Conservation (phyloP, 306 rosid genomes). For the Inga laurina region DNA sequence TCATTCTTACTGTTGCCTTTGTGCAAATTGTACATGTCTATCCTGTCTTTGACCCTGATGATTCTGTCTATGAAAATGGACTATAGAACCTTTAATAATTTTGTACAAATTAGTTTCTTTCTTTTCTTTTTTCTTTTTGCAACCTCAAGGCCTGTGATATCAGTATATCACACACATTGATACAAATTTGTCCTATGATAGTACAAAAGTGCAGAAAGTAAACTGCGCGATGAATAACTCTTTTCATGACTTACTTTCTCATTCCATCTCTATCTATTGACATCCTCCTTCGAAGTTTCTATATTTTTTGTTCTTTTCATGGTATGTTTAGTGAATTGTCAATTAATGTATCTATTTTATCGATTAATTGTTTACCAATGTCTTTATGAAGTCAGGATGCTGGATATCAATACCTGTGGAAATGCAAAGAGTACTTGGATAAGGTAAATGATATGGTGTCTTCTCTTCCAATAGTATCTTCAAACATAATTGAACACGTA, state of each 20-base stretch:
- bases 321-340: neutral
- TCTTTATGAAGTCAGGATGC: conserved; percentile 63
- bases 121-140: neutral
- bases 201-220: neutral
- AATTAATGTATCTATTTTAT: conserved; percentile 23
- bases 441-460: conserved; percentile 49
- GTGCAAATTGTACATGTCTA: neutral
- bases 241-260: neutral
- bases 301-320: neutral
- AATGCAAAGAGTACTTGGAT: conserved; percentile 70
- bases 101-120: neutral
- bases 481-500: neutral
- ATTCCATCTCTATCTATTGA: conserved; percentile 7
- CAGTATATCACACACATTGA: neutral
- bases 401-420: conserved; percentile 76
- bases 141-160: neutral
- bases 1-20: neutral
- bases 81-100: neutral
- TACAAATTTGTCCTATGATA: neutral
- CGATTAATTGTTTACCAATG: conserved; percentile 23
- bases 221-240: neutral
- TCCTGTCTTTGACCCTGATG: neutral
- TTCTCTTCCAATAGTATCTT: conserved; percentile 23
- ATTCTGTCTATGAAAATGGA: neutral
- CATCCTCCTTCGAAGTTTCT: conserved; percentile 4